phyloP scores from a whole-genome alignment of 305 asterid genomes.

The Withania somnifera region DNA sequence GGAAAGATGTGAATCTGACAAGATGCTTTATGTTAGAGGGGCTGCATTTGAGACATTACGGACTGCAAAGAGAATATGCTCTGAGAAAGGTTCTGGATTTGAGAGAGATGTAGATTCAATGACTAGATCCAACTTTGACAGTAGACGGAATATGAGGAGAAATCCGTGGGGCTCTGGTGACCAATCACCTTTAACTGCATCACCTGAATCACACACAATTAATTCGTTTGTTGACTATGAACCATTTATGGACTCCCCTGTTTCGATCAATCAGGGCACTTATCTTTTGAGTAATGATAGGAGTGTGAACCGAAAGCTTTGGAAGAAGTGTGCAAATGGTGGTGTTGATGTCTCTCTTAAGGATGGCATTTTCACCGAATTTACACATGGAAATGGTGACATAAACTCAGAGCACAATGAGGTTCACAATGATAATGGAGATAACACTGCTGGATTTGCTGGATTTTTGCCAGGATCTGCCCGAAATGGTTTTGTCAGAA shows the following conservation, averaged over 20 bases:
- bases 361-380: conserved; percentile 71
- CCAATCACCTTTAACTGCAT: conserved; percentile 40
- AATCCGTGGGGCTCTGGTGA: conserved; percentile 31
- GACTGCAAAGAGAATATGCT: conserved; percentile 49
- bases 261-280: conserved; percentile 40
- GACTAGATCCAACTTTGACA: conserved; percentile 37
- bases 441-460: conserved; percentile 30
- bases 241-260: conserved; percentile 45
- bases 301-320: conserved; percentile 70
- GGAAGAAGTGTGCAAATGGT: conserved; percentile 49
- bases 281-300: conserved; percentile 20
- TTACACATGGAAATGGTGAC: conserved; percentile 21
- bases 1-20: conserved; percentile 75
- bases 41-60: conserved; percentile 89
- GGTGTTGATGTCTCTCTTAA: conserved; percentile 62
- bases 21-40: conserved; percentile 75
- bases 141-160: conserved; percentile 32
- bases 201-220: conserved; percentile 77
- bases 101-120: conserved; percentile 39
- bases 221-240: conserved; percentile 48
- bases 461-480: conserved; percentile 52
- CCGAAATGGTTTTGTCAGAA: conserved; percentile 24
- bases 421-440: conserved; percentile 27
- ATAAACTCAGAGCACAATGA: conserved; percentile 34
- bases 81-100: conserved; percentile 33